Base-by-base conservation (phyloP, 2,329 filamentous ascomycete species). In the Cryphonectria naterciae region DNA sequence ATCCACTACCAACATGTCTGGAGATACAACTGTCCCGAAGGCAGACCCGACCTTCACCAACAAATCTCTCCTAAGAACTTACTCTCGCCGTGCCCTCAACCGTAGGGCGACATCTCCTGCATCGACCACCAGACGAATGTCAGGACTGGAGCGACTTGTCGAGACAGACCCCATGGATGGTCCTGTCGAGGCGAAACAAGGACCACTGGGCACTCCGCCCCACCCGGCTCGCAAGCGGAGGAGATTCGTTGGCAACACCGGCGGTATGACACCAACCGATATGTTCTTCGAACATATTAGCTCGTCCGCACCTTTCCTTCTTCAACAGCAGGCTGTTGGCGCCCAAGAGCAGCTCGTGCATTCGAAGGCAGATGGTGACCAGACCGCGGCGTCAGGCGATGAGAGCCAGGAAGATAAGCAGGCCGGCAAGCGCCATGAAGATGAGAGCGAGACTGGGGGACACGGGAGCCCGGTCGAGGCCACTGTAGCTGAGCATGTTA, bases 241-340 rank as follows among this genome's bases (percentile, higher is more conserved):
- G 15, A 35, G 62, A 46, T 15, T 61, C 46, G 32, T 37, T 39
- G 58, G 19, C 22, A 7, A 37, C 7, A 22, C n/a, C 10, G 43
- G 56, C n/a, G 61, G 25, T 25, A 68, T 64, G 43, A 67, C 65
- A 13, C 56, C 66, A 8, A 73, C 61, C 28, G 69, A 73, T 15
- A 49, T 73, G n/a, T 65, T 65, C 37, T 68, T 69, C 56, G 46
- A 71, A 35, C 66, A 65, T 19, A 32, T 73, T 22, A 63, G 62
- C 56, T 68, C 69, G 22, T 67, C 69, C 41, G 63, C 66, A 22
- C 66, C 66, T 32, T 41, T 39, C 2, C 32, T 54, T 22, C 10
- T 25, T 43, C 32, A 22, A 32, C 46, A 4, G 28, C 43, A 52
- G 28, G 11, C 58, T 15, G 37, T 15, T 25, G 63, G 28, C 41